Evolutionary conservation across 352 stramenopile species (phyloP).

Genomic region (Phytopythium litorale): DNA sequence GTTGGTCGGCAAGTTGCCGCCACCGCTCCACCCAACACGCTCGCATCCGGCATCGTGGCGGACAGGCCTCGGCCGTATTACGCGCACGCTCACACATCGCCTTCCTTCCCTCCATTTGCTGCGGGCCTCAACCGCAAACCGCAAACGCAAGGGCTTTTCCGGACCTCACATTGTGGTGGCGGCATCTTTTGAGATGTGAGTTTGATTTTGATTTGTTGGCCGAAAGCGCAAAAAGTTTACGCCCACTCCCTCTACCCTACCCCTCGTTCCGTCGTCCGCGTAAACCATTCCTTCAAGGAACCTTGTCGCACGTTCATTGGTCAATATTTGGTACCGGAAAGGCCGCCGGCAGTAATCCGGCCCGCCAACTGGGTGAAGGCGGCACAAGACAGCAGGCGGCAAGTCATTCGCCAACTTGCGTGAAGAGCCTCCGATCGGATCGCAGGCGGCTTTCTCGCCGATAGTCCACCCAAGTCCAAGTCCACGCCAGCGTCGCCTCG

Average conservation of each 20-base stretch:
- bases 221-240: background rate
- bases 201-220: background rate
- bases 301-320: background rate
- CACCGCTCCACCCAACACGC: background rate
- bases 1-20: background rate
- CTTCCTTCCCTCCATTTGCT: no score
- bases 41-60: background rate
- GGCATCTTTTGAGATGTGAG: background rate
- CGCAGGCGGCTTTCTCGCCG: background rate
- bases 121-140: no score
- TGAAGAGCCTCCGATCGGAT: background rate
- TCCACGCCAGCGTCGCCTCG: background rate
- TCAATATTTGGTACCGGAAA: background rate
- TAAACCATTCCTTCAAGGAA: background rate
- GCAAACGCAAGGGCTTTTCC: background rate
- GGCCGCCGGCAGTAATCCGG: background rate
- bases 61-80: background rate
- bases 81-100: background rate
- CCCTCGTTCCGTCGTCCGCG: background rate
- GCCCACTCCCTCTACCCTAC: background rate
- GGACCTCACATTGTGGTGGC: background rate
- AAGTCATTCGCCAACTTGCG: background rate
- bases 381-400: background rate
- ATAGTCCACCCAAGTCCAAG: background rate
- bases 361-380: background rate